Percentiles rank a stretch among this genome's conserved stretches.
These are phyloP conservation scores for Solanum chaucha DNA, from an alignment of 257 asterid genomes.

Conservation along the genomic window DNA sequence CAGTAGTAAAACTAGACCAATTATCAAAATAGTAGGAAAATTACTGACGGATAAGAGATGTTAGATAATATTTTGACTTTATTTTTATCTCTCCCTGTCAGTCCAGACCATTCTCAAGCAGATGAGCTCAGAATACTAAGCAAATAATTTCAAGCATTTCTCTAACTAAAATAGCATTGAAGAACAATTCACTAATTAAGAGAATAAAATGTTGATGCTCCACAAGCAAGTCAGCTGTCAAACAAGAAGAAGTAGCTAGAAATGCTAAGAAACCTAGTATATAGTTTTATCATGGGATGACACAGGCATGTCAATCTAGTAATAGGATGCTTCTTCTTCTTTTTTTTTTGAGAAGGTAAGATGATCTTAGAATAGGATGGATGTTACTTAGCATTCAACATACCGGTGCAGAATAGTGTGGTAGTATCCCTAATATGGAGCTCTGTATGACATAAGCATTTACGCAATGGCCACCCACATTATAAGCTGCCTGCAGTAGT, in stretches of 20 bases:
- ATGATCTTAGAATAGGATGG: background rate
- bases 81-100: background rate
- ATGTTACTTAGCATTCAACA: constrained; percentile 1
- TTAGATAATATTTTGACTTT: background rate
- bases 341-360: background rate
- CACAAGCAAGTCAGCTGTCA: background rate
- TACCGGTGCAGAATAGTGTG: constrained; percentile 84
- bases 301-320: background rate
- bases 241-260: background rate
- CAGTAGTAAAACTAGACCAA: background rate
- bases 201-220: background rate
- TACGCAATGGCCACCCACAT: constrained; percentile 72
- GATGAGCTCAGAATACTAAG: background rate
- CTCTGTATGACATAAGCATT: constrained; percentile 75
- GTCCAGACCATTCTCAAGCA: background rate
- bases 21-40: background rate
- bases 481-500: constrained; percentile 62
- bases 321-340: background rate
- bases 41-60: background rate
- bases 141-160: background rate
- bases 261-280: background rate
- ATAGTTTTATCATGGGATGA: background rate
- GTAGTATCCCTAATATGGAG: constrained; percentile 65
- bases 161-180: background rate
- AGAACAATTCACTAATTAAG: background rate